phyloP scores from a whole-genome alignment of 306 rosid species.

The Dryas alaskensis region DNA sequence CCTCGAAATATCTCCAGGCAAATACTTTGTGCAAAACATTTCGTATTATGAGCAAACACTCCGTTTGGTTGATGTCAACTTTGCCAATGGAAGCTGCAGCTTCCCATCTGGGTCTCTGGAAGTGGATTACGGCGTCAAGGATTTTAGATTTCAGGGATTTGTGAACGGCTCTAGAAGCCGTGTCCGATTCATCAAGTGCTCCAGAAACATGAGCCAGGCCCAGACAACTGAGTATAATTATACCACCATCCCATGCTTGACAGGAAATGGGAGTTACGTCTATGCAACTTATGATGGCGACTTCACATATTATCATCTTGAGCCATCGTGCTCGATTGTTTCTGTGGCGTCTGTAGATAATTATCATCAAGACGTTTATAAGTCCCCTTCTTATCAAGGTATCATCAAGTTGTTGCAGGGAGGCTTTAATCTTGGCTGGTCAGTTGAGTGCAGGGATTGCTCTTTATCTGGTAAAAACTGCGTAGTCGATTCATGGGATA shows the following conservation, averaged over 20 bases:
- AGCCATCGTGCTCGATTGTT: background rate
- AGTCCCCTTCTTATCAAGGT: slow-evolving; percentile 4
- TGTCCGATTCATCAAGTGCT: slow-evolving; percentile 23
- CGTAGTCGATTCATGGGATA: background rate
- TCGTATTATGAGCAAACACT: background rate
- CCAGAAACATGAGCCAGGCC: background rate
- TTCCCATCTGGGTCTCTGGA: background rate
- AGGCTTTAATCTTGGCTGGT: slow-evolving; percentile 23
- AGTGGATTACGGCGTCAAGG: background rate
- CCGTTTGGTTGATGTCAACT: slow-evolving; percentile 24
- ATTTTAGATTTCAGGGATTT: background rate
- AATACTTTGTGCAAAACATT: slow-evolving; percentile 12
- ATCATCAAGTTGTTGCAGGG: slow-evolving; percentile 1
- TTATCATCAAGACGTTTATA: background rate
- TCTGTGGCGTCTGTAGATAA: slow-evolving; percentile 8
- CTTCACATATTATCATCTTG: background rate
- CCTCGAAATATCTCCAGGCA: slow-evolving; percentile 13
- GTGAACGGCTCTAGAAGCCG: background rate
- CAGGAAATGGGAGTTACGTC: background rate
- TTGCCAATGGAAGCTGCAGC: slow-evolving; percentile 24
- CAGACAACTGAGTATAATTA: background rate
- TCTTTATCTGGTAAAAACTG: slow-evolving; percentile 8
- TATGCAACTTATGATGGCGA: background rate
- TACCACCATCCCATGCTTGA: slow-evolving; percentile 1
- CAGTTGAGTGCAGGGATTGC: slow-evolving; percentile 23